These are phyloP conservation scores for Porodaedalea pini DNA, from an alignment of 1,284 basidiomycete species.

Conservation along the genomic window DNA sequence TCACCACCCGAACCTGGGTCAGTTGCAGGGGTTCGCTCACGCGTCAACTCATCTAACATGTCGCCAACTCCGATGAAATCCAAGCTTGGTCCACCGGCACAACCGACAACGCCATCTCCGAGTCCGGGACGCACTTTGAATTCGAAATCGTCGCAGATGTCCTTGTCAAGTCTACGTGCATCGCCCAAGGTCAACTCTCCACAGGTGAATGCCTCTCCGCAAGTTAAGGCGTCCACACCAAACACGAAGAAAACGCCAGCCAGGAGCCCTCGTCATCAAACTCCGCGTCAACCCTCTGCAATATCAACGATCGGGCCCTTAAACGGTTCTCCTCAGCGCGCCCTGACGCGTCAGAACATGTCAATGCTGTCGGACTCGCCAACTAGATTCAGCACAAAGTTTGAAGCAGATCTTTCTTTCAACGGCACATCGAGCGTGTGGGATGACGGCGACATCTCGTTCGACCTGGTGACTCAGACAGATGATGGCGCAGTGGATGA, in stretches of 20 bases:
- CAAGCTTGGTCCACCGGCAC: background rate
- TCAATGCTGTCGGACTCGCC: conserved; percentile 17
- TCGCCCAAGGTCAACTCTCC: conserved; percentile 5
- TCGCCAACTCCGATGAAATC: background rate
- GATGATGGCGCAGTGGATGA: conserved; percentile 66
- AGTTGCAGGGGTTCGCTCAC: background rate
- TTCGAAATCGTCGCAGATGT: conserved; percentile 11
- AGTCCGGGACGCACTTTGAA: conserved; percentile 2
- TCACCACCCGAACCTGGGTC: background rate
- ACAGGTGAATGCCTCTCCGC: background rate
- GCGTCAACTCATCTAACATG: conserved; percentile 4
- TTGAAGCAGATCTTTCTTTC: conserved; percentile 14
- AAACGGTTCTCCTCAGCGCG: conserved; percentile 15
- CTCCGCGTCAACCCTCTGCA: conserved; percentile 5
- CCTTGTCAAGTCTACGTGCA: conserved; percentile 1
- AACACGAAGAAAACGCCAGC: conserved; percentile 6
- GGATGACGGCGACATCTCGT: conserved; percentile 42
- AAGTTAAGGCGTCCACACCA: background rate
- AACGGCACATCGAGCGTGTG: conserved; percentile 18
- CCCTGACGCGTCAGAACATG: conserved; percentile 17
- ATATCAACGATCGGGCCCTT: conserved; percentile 13
- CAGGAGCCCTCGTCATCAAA: conserved; percentile 5
- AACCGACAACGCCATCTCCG: conserved; percentile 11
- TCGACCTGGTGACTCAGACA: conserved; percentile 69
- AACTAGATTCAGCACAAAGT: conserved; percentile 9